Evolutionary conservation across 192 early-diverging fungal genomes (phyloP).

Genomic region (Thoreauomyces humboldtii): DNA sequence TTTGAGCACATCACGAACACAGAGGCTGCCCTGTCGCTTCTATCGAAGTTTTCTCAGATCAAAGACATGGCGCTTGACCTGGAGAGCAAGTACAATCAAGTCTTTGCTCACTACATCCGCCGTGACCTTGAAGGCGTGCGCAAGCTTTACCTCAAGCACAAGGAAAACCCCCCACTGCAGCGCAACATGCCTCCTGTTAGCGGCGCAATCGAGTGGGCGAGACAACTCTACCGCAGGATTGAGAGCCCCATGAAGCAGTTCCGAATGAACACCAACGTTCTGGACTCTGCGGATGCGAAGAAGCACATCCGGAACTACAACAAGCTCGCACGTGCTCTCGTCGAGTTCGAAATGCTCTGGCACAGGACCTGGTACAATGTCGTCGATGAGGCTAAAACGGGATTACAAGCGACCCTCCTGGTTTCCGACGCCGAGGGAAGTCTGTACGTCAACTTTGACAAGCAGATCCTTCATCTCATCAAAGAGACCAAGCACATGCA

Average conservation of each 20-base stretch:
- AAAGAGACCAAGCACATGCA: conserved; percentile 61
- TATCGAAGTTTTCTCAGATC: conserved; percentile 60
- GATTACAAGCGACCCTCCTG: conserved; percentile 60
- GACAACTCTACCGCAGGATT: conserved; percentile 61
- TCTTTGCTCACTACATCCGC: conserved; percentile 62
- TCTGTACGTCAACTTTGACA: conserved; percentile 61
- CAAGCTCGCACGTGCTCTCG: conserved; percentile 59
- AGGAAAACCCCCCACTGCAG: conserved; percentile 58
- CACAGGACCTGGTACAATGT: conserved; percentile 55
- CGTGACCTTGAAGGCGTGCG: conserved; percentile 60
- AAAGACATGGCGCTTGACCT: conserved; percentile 64
- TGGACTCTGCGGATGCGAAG: conserved; percentile 57
- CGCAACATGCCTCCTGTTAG: conserved; percentile 60
- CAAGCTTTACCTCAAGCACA: conserved; percentile 63
- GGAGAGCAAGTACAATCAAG: conserved; percentile 65
- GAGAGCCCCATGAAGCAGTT: conserved; percentile 62
- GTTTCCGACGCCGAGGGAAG: conserved; percentile 54
- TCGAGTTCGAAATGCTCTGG: conserved; percentile 65
- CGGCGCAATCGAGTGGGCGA: conserved; percentile 62
- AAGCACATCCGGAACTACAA: conserved; percentile 70
- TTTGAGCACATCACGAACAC: conserved; percentile 62
- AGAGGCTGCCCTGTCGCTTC: conserved; percentile 57
- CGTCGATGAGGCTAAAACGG: conserved; percentile 62
- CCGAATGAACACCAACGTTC: conserved; percentile 48
- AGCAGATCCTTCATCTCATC: conserved; percentile 59